Evolutionary conservation across 345 rosid genomes (phyloP).

Genomic region (Excoecaria cochinchinensis): DNA sequence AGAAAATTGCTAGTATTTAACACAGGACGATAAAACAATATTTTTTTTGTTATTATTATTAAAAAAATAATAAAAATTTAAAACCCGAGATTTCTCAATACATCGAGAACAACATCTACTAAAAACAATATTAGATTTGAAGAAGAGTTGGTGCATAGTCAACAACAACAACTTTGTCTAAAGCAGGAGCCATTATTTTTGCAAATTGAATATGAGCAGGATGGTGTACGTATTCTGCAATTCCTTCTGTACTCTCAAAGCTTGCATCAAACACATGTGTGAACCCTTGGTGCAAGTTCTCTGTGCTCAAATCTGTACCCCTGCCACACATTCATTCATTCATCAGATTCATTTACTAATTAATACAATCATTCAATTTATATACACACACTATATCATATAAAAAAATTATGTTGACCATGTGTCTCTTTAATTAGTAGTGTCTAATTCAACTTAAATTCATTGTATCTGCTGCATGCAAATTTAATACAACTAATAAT

Average conservation of each 20-base stretch:
- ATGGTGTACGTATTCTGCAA: conserved; percentile 68
- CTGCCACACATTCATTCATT: conserved; percentile 27
- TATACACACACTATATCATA: neutral
- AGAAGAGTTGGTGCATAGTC: conserved; percentile 41
- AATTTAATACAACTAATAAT: too few species aligned
- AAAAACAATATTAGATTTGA: neutral
- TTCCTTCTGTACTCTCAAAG: conserved; percentile 66
- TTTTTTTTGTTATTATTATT: too few species aligned
- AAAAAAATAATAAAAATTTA: too few species aligned
- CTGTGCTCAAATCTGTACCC: conserved; percentile 77
- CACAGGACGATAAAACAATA: too few species aligned
- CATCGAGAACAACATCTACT: too few species aligned
- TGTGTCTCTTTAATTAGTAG: too few species aligned
- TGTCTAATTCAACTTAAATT: too few species aligned
- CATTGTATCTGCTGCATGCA: too few species aligned
- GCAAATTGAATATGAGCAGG: conserved; percentile 71
- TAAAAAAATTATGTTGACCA: too few species aligned
- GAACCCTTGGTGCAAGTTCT: conserved; percentile 80
- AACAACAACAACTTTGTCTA: conserved; percentile 63
- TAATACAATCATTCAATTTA: neutral
- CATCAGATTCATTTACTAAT: neutral
- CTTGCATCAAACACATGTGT: conserved; percentile 74
- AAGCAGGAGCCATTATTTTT: conserved; percentile 34
- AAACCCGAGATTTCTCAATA: too few species aligned
- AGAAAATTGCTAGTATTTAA: too few species aligned